A percentile compares a stretch with the other conserved stretches of the same genome.
These are phyloP conservation scores for Colletotrichum simmondsii DNA, from an alignment of 2,329 filamentous ascomycete genomes.

Conservation along the genomic window DNA sequence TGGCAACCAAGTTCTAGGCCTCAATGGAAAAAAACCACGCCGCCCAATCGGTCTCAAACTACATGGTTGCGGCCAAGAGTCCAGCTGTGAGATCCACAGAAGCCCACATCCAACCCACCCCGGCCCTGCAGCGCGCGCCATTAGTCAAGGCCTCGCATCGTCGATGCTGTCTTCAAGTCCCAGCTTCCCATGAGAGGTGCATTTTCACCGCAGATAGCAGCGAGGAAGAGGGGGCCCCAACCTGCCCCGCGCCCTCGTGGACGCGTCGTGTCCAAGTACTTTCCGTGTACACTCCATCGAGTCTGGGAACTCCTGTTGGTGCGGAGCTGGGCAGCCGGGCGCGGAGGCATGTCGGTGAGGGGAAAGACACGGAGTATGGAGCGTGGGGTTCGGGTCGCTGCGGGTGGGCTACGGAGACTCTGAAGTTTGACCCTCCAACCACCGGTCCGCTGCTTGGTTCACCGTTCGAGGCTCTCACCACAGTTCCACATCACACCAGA, in stretches of 20 bases:
- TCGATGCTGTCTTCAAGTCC: constrained; percentile 9
- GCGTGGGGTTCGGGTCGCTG: neutral
- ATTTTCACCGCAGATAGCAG: neutral
- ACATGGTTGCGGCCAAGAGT: constrained; percentile 19
- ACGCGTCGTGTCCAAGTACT: constrained; percentile 16
- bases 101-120: constrained; percentile 8
- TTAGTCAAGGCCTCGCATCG: constrained; percentile 32
- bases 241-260: neutral
- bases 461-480: neutral
- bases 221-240: neutral
- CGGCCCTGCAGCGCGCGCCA: constrained; percentile 12
- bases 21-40: neutral
- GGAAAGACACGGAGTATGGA: neutral
- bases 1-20: neutral
- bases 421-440: neutral
- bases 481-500: neutral
- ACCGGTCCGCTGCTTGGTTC: neutral
- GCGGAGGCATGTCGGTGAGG: constrained; percentile 21
- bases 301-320: constrained; percentile 7
- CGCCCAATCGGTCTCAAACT: neutral
- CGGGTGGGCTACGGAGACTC: neutral
- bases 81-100: constrained; percentile 10
- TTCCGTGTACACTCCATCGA: neutral
- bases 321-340: constrained; percentile 11
- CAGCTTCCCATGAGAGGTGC: constrained; percentile 9